Evolutionary conservation across 2,329 filamentous ascomycete species (phyloP), one percentile per base, ranked within the genome.

Genomic region (Ophiostoma ips): DNA sequence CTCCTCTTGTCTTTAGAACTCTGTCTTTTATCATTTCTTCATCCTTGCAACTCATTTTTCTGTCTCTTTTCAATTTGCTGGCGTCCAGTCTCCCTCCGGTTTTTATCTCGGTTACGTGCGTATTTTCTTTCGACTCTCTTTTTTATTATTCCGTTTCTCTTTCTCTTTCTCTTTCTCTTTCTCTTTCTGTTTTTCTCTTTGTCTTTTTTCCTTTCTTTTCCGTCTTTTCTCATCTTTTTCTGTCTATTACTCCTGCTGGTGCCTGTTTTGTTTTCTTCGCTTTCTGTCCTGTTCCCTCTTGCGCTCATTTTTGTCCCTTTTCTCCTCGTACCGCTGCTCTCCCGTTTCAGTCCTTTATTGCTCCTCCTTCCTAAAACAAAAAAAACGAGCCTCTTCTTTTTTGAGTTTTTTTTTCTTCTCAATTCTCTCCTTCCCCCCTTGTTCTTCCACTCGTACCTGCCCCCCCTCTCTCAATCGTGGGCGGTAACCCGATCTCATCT

Each of bases 51-150:
- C 11, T 16, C n/a, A 2, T 13, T 12, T 38, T 45, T 21, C 16
- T 31, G n/a, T 21, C 13, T 44, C 34, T 46, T 44, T 28, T 43
- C 35, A 12, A 34, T 37, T 51, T 48, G 15, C 45, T 28, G 31
- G 16, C 44, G 33, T 48, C 48, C 36, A 44, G 3, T 46, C 24
- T 30, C 21, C 37, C 48, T 18, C 44, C 38, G 38, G 24, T 13
- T 34, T 15, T 38, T 13, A 38, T 47, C 35, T 46, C 40, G 21
- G 16, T 43, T 51, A 37, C 50, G 50, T 48, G 45, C 45, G 50
- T 51, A 51, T 24, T 19, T 38, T 28, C 12, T 36, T 16, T 37
- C 31, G 30, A 21, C 31, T 45, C 36, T 13, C 47, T 10, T 24
- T 30, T 30, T 43, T 43, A 15, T 30, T 15, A 30, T 21, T 21